phyloP scores from a whole-genome alignment of 257 asterid species.

The Striga asiatica region DNA sequence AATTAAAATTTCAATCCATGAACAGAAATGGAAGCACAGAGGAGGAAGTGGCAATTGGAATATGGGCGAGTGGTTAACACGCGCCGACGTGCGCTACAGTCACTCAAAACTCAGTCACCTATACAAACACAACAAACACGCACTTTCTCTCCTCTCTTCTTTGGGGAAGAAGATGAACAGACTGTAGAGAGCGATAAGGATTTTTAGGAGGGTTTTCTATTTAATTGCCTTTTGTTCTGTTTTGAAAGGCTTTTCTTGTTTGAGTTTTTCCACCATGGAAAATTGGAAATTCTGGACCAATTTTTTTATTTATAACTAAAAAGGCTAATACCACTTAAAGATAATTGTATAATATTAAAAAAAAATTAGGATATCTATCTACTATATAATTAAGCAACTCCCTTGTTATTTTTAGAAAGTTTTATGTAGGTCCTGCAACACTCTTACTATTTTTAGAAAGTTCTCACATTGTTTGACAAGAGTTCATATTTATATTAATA shows the following conservation, averaged over 20 bases:
- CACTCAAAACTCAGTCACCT: conserved; percentile 7
- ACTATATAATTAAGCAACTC: too few species aligned
- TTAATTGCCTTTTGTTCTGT: background rate
- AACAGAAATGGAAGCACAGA: conserved; percentile 1
- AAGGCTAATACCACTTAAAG: too few species aligned
- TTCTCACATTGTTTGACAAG: too few species aligned
- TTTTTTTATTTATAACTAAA: too few species aligned
- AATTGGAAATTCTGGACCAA: background rate
- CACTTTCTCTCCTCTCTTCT: conserved; percentile 11
- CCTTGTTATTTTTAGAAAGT: too few species aligned
- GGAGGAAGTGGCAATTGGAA: background rate
- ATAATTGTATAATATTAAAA: too few species aligned
- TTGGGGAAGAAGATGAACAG: conserved; percentile 20
- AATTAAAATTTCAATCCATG: conserved; percentile 5
- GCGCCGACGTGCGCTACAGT: conserved; percentile 39
- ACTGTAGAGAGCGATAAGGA: conserved; percentile 14
- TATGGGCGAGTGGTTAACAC: background rate
- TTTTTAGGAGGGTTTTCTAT: conserved; percentile 17
- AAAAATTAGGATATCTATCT: too few species aligned
- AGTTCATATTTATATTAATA: too few species aligned
- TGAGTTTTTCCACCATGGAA: background rate
- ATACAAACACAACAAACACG: background rate
- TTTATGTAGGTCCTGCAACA: too few species aligned
- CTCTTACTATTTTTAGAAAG: too few species aligned
- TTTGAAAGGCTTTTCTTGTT: background rate